phyloP scores from a whole-genome alignment of 1,284 basidiomycete species.

The Leucoagaricus sp. region DNA sequence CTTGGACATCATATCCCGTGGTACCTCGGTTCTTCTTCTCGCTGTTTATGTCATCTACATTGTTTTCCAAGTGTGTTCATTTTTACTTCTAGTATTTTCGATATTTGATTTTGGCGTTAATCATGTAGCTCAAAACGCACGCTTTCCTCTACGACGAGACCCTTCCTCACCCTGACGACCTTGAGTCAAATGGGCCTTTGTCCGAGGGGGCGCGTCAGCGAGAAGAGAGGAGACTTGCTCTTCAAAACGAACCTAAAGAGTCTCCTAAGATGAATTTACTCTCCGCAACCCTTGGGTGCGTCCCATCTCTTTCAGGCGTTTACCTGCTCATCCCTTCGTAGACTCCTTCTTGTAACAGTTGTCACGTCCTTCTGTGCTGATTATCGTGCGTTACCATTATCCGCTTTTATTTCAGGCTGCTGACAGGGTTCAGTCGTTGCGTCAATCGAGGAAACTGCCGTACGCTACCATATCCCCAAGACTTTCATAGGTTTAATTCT shows the following conservation, averaged over 20 bases:
- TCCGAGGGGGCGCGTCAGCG: not conserved
- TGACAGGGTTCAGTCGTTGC: conserved; percentile 65
- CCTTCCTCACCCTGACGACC: not conserved
- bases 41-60: conserved; percentile 83
- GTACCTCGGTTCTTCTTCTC: conserved; percentile 83
- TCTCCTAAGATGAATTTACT: conserved; percentile 67
- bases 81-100: conserved; percentile 28
- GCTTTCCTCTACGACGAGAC: conserved; percentile 32
- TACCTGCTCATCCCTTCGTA: conserved; percentile 26
- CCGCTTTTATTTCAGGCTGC: not conserved
- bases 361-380: conserved; percentile 89
- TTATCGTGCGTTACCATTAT: conserved; percentile 47
- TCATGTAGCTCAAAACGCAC: conserved; percentile 36
- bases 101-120: not conserved
- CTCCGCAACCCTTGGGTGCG: conserved; percentile 61
- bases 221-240: conserved; percentile 34
- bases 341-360: conserved; percentile 69
- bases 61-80: conserved; percentile 65
- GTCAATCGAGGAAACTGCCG: conserved; percentile 88
- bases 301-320: conserved; percentile 15
- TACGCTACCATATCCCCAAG: conserved; percentile 80
- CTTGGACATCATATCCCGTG: conserved; percentile 78
- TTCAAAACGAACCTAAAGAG: conserved; percentile 18
- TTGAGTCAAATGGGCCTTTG: not conserved
- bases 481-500: conserved; percentile 78